phyloP scores from a whole-genome alignment of 495 filamentous ascomycete species.

The Penicillium macrosclerotiorum region DNA sequence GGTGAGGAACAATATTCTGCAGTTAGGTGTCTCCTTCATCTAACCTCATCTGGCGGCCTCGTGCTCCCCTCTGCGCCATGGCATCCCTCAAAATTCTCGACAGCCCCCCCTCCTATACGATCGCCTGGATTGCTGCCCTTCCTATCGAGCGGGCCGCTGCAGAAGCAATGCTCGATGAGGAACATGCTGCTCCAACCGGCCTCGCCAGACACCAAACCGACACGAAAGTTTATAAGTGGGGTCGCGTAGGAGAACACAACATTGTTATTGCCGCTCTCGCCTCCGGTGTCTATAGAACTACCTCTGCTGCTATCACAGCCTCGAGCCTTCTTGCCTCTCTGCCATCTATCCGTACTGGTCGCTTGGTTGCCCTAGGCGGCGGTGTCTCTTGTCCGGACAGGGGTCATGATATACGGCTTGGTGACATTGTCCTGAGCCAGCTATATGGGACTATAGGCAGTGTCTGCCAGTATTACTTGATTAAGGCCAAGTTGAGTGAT shows the following conservation, averaged over 20 bases:
- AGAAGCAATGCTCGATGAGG: constrained; percentile 20
- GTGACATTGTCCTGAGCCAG: constrained; percentile 18
- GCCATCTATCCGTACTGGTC: constrained; percentile 12
- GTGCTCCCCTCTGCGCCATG: constrained; percentile 9
- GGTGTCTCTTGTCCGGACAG: constrained; percentile 16
- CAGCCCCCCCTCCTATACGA: constrained; percentile 11
- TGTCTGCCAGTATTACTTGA: constrained; percentile 21
- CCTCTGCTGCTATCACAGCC: constrained; percentile 26
- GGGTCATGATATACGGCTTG: constrained; percentile 23
- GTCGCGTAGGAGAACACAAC: constrained; percentile 33
- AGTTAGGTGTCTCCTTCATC: too few relatives aligned
- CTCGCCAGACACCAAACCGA: constrained; percentile 3
- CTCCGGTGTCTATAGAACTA: constrained; percentile 11
- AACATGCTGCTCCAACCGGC: constrained; percentile 7
- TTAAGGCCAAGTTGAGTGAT: constrained; percentile 8
- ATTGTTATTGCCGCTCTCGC: constrained; percentile 27
- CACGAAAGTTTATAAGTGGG: constrained; percentile 41
- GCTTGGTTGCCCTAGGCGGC: constrained; percentile 26
- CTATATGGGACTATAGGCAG: constrained; percentile 12
- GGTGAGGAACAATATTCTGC: too few relatives aligned
- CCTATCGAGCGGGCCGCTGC: constrained; percentile 16
- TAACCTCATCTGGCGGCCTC: constrained; percentile 6
- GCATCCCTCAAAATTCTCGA: constrained; percentile 9
- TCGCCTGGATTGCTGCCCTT: constrained; percentile 23
- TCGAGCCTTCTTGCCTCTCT: constrained; percentile 23